Conservation (phyloP, 441 rosid genomes). For the Adansonia rubrostipa region DNA sequence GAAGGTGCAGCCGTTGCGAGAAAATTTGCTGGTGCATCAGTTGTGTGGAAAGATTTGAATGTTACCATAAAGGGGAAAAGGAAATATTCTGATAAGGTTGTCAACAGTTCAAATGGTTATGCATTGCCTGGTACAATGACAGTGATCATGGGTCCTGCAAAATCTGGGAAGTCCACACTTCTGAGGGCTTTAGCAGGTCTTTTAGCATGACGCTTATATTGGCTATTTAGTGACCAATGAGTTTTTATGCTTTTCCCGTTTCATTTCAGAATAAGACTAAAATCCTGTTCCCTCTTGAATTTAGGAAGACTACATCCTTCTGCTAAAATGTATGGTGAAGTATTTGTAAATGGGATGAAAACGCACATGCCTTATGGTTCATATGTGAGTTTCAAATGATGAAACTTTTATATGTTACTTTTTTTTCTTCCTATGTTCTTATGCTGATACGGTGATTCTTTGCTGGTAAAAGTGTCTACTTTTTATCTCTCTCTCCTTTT, state of each 20-base stretch:
- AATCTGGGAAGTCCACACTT: slow-evolving; percentile 93
- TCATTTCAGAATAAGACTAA: slow-evolving; percentile 27
- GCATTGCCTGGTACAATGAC: slow-evolving; percentile 98
- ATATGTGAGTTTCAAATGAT: slow-evolving; percentile 63
- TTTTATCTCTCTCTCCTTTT: background rate
- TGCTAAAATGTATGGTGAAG: slow-evolving; percentile 84
- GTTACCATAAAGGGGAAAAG: slow-evolving; percentile 89
- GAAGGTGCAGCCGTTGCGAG: slow-evolving; percentile 66
- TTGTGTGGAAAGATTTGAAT: slow-evolving; percentile 96
- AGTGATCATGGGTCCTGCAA: slow-evolving; percentile 98
- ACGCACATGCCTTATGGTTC: slow-evolving; percentile 84
- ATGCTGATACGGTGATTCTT: background rate
- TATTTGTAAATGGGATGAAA: slow-evolving; percentile 82
- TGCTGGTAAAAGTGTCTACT: background rate
- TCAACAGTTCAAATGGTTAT: slow-evolving; percentile 93
- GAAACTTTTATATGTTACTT: slow-evolving; percentile 17
- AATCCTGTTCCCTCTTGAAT: slow-evolving; percentile 31
- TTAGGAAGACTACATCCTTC: slow-evolving; percentile 83
- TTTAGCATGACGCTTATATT: slow-evolving; percentile 12
- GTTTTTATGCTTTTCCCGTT: background rate
- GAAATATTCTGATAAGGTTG: slow-evolving; percentile 86
- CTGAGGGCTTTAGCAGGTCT: slow-evolving; percentile 95
- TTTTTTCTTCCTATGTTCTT: background rate
- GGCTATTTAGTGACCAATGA: background rate
- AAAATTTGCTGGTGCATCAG: slow-evolving; percentile 84